These are phyloP conservation scores for Tricholoma furcatifolium DNA, from an alignment of 768 basidiomycete genomes.

Conservation along the genomic window DNA sequence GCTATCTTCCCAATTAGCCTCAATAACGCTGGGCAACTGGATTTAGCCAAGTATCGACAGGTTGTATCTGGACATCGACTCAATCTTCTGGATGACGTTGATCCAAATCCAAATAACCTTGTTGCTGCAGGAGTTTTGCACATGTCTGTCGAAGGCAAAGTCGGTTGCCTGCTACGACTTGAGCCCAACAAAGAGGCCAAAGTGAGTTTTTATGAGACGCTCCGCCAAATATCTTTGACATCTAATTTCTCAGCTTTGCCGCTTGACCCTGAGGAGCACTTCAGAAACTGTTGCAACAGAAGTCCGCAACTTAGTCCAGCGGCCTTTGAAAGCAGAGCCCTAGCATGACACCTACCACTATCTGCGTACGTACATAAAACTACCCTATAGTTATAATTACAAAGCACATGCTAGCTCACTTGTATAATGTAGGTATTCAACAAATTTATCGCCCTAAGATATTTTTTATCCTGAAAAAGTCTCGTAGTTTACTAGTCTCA, in stretches of 20 bases:
- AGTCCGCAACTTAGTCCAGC: conserved; percentile 57
- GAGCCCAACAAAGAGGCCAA: conserved; percentile 97
- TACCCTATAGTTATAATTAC: conserved; percentile 6
- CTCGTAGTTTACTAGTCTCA: conserved; percentile 43
- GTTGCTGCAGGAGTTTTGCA: conserved; percentile 97
- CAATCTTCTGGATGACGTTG: conserved; percentile 78
- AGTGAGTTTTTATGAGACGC: conserved; percentile 41
- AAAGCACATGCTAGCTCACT: background rate
- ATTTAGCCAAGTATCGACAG: conserved; percentile 69
- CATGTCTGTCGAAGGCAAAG: conserved; percentile 88
- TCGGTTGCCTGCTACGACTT: conserved; percentile 88
- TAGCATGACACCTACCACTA: conserved; percentile 16
- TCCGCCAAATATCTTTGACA: background rate
- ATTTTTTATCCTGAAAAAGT: conserved; percentile 40
- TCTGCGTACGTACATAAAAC: conserved; percentile 12
- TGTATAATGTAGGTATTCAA: background rate
- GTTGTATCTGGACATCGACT: conserved; percentile 78
- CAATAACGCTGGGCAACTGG: conserved; percentile 66
- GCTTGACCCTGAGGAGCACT: conserved; percentile 91
- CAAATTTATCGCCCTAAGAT: conserved; percentile 38
- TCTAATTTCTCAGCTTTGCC: conserved; percentile 67
- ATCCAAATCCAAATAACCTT: conserved; percentile 91
- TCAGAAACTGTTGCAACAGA: conserved; percentile 85
- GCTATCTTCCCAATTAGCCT: conserved; percentile 79
- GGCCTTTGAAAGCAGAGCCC: conserved; percentile 36